phyloP scores from a whole-genome alignment of 1,284 basidiomycete genomes.

The Thelephora terrestris region DNA sequence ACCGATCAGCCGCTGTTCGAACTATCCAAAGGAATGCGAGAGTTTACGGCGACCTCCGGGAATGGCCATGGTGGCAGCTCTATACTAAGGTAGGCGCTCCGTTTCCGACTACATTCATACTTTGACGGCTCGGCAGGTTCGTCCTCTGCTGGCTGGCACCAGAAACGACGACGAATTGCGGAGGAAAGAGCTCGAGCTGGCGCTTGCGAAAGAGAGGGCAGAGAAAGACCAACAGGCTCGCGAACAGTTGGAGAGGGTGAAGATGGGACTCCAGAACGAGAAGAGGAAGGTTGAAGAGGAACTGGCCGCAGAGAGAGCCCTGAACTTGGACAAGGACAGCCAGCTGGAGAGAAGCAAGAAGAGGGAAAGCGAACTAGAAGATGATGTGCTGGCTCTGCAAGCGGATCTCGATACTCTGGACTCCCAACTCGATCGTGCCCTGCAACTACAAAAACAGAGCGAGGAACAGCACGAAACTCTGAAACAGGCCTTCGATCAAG shows the following conservation, averaged over 20 bases:
- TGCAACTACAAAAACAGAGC: slow-evolving; percentile 65
- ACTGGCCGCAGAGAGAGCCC: slow-evolving; percentile 73
- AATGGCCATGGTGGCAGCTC: slow-evolving; percentile 99
- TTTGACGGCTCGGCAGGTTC: slow-evolving; percentile 41
- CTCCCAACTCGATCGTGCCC: slow-evolving; percentile 75
- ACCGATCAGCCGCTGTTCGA: slow-evolving; percentile 84
- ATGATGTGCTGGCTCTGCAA: slow-evolving; percentile 76
- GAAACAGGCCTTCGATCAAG: slow-evolving; percentile 66
- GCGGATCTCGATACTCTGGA: slow-evolving; percentile 80
- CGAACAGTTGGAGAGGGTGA: slow-evolving; percentile 67
- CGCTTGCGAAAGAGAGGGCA: slow-evolving; percentile 73
- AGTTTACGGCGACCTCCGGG: slow-evolving; percentile 79
- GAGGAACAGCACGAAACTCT: slow-evolving; percentile 72
- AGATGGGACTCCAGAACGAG: slow-evolving; percentile 72
- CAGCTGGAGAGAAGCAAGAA: slow-evolving; percentile 82
- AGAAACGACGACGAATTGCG: slow-evolving; percentile 88
- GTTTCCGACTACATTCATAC: background rate
- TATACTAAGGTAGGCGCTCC: slow-evolving; percentile 68
- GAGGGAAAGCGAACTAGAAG: slow-evolving; percentile 75
- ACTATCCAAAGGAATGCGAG: slow-evolving; percentile 93
- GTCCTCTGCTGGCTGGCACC: slow-evolving; percentile 88
- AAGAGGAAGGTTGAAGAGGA: slow-evolving; percentile 76
- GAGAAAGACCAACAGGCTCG: slow-evolving; percentile 79
- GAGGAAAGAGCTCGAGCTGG: slow-evolving; percentile 81
- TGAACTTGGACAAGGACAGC: slow-evolving; percentile 78